Conservation (phyloP, 129 eudicot genomes). For the Sambucus nigra region DNA sequence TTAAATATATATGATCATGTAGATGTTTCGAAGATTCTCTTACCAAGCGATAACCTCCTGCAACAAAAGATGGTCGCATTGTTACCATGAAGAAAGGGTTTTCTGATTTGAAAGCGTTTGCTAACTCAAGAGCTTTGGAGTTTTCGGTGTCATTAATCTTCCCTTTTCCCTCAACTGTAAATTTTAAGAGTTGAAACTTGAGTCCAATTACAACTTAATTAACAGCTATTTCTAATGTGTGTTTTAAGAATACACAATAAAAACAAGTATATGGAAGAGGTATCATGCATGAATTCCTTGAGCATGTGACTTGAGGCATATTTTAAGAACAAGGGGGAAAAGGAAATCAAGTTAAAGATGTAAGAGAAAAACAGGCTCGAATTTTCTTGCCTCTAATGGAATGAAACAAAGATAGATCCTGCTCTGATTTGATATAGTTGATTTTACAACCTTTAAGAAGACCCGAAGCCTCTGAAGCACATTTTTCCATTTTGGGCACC, state of each 20-base stretch:
- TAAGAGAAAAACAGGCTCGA: neutral
- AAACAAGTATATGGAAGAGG: too few relatives aligned
- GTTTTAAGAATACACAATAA: neutral
- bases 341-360: too few relatives aligned
- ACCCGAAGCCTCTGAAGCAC: neutral
- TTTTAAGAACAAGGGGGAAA: too few relatives aligned
- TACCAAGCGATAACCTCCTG: constrained; percentile 4
- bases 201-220: neutral
- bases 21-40: too few relatives aligned
- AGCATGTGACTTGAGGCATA: too few relatives aligned
- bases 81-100: constrained; percentile 13
- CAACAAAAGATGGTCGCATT: constrained; percentile 9
- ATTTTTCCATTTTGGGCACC: neutral
- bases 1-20: too few relatives aligned
- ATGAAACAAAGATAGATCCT: neutral
- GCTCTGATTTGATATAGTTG: neutral
- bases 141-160: neutral
- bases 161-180: neutral
- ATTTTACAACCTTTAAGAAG: neutral
- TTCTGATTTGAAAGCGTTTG: constrained; percentile 11
- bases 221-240: neutral
- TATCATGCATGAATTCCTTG: too few relatives aligned
- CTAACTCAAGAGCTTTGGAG: constrained; percentile 10
- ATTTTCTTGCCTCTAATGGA: neutral
- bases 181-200: neutral